Base-by-base conservation (phyloP, 2,329 filamentous ascomycete species). In the Trichoderma endophyticum region DNA sequence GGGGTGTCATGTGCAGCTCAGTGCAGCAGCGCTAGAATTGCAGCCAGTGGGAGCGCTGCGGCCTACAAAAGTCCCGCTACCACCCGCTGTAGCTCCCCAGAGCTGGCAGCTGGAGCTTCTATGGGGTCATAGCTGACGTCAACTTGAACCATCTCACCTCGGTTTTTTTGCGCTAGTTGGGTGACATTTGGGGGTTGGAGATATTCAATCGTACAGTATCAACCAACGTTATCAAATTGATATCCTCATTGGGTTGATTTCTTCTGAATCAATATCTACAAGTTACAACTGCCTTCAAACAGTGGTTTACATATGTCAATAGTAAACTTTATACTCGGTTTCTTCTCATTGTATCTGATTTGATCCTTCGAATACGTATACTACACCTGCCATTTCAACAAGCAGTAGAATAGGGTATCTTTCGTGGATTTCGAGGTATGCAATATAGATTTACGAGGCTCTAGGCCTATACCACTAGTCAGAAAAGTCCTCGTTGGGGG, bases 401-500 rank as follows among this genome's bases (percentile, higher is more conserved):
- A 60, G 34, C n/a, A 32, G 39, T 28, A 51, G 43, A 67, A 34
- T 14, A 43, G 69, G 70, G 64, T 64, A 72, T 69, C 57, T 69
- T 72, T 64, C 36, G 54, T 54, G 21, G 21, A 39, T 34, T 36
- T 26, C n/a, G 28, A 28, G 12, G n/a, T 67, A 62, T 71, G 56
- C 39, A 66, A 67, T 7, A 56, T 71, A 61, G 54, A 11, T 57
- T 48, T 56, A 59, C 51, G 39, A 70, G 67, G 67, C 67, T 8
- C 56, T 28, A 12, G 67, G 67, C 67, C 67, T 70, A 43, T 70
- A 54, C 64, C 15, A 26, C 75, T 77, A 80, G 60, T 79, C 77
- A 56, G 74, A 66, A 65, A 72, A 75, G 4, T 81, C 79, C 61
- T 81, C 79, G 4, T 76, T 79, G 2, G 76, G 73, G 24, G 79